Conservation (phyloP, 2,329 filamentous ascomycete genomes). For the Pseudocercospora musae region DNA sequence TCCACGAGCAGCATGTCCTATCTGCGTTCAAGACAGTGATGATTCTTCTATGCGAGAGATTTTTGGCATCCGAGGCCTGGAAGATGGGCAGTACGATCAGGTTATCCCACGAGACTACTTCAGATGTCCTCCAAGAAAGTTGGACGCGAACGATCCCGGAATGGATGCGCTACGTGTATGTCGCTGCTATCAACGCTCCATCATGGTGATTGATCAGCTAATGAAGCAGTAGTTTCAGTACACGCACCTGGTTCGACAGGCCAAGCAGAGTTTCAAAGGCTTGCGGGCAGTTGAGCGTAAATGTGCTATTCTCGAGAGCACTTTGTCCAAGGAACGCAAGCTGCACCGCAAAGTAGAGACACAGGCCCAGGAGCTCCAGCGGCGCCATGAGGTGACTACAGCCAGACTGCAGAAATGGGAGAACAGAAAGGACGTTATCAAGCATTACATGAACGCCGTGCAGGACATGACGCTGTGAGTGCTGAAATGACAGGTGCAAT, state of each 20-base stretch:
- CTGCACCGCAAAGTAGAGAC: constrained; percentile 18
- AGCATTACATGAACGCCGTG: constrained; percentile 38
- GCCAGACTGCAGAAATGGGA: constrained; percentile 33
- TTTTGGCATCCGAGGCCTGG: constrained; percentile 46
- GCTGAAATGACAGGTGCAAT: not conserved
- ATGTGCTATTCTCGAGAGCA: constrained; percentile 20
- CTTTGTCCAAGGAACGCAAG: constrained; percentile 28
- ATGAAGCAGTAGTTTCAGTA: constrained; percentile 48
- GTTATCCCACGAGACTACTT: constrained; percentile 45
- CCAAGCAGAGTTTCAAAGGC: constrained; percentile 24
- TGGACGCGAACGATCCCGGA: constrained; percentile 35
- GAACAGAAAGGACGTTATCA: constrained; percentile 33
- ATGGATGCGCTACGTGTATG: constrained; percentile 45
- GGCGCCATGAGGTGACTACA: constrained; percentile 27
- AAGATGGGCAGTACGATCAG: constrained; percentile 41
- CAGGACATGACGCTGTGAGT: constrained; percentile 33
- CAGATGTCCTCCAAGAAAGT: constrained; percentile 43
- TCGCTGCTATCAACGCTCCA: not conserved
- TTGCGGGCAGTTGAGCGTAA: constrained; percentile 27
- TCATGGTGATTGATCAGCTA: not conserved
- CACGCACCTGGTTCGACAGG: constrained; percentile 36
- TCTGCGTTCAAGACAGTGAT: constrained; percentile 38
- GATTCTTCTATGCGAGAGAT: constrained; percentile 39
- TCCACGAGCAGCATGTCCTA: constrained; percentile 45
- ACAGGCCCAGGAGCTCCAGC: constrained; percentile 20